Evolutionary conservation across 2,329 filamentous ascomycete species (phyloP).

Genomic region (Helicocarpus griseus): DNA sequence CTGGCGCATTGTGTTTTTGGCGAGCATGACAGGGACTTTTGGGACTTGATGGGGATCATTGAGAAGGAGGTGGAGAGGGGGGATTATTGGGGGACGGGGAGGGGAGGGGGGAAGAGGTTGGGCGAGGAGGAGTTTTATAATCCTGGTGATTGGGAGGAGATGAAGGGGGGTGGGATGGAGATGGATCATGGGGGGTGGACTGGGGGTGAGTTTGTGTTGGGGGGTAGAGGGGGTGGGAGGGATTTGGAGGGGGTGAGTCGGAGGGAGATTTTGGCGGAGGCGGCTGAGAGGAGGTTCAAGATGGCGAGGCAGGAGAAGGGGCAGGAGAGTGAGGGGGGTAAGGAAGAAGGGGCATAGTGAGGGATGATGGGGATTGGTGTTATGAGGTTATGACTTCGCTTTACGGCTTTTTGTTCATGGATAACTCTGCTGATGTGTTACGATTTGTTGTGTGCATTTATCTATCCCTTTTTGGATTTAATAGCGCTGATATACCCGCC

Average conservation of each 20-base stretch:
- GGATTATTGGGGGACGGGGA: conserved; percentile 72
- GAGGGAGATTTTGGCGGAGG: conserved; percentile 64
- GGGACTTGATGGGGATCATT: conserved; percentile 78
- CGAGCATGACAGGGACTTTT: conserved; percentile 78
- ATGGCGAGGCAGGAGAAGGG: conserved; percentile 36
- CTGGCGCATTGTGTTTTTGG: conserved; percentile 83
- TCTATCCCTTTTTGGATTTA: no score
- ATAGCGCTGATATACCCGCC: no score
- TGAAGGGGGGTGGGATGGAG: conserved; percentile 37
- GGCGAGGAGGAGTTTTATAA: conserved; percentile 51
- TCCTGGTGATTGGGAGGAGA: conserved; percentile 45
- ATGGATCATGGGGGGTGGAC: conserved; percentile 68
- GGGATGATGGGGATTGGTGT: neutral
- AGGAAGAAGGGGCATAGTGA: conserved; percentile 4
- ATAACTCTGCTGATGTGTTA: no score
- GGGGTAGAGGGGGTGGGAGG: conserved; percentile 14
- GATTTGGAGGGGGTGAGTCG: conserved; percentile 47
- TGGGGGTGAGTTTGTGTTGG: conserved; percentile 68
- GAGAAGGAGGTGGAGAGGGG: conserved; percentile 73
- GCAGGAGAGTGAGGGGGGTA: conserved; percentile 18
- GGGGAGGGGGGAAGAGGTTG: conserved; percentile 54
- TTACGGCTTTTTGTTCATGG: no score
- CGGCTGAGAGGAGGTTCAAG: conserved; percentile 58
- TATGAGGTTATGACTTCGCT: no score
- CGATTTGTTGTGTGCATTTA: no score